Evolutionary conservation across 2,329 filamentous ascomycete species (phyloP).

Genomic region (Polytolypa hystricis): DNA sequence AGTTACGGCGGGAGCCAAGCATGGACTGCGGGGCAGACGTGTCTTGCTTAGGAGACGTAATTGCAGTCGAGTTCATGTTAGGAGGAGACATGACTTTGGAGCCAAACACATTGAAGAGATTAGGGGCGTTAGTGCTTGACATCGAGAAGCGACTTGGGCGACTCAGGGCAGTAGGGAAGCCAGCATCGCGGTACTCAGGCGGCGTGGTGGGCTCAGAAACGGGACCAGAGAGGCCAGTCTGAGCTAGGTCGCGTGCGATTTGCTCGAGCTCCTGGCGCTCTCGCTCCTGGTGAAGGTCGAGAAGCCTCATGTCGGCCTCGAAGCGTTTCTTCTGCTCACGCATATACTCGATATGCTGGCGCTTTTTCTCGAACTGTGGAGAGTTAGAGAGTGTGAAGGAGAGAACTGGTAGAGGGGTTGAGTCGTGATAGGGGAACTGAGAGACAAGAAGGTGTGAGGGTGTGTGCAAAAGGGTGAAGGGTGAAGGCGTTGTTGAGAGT

Average conservation of each 20-base stretch:
- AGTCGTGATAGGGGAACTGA: too few species aligned
- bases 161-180: slow-evolving; percentile 69
- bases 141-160: slow-evolving; percentile 81
- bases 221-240: slow-evolving; percentile 52
- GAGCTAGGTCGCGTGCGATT: slow-evolving; percentile 67
- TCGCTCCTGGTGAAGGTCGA: slow-evolving; percentile 72
- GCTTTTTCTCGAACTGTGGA: slow-evolving; percentile 79
- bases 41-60: slow-evolving; percentile 50
- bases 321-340: slow-evolving; percentile 81
- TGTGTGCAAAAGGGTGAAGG: slow-evolving; percentile 1
- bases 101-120: slow-evolving; percentile 59
- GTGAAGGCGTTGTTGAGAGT: neutral
- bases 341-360: slow-evolving; percentile 81
- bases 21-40: slow-evolving; percentile 68
- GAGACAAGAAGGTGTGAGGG: too few species aligned
- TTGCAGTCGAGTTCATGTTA: slow-evolving; percentile 32
- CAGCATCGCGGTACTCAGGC: slow-evolving; percentile 77
- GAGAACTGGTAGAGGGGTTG: too few species aligned
- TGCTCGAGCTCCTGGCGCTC: slow-evolving; percentile 76
- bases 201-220: slow-evolving; percentile 94
- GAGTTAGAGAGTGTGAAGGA: slow-evolving; percentile 28
- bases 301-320: slow-evolving; percentile 81
- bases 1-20: slow-evolving; percentile 77
- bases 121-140: slow-evolving; percentile 72
- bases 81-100: slow-evolving; percentile 72